These are phyloP conservation scores for Sanghuangporus weigelae DNA, from an alignment of 1,284 basidiomycete genomes.

Conservation along the genomic window DNA sequence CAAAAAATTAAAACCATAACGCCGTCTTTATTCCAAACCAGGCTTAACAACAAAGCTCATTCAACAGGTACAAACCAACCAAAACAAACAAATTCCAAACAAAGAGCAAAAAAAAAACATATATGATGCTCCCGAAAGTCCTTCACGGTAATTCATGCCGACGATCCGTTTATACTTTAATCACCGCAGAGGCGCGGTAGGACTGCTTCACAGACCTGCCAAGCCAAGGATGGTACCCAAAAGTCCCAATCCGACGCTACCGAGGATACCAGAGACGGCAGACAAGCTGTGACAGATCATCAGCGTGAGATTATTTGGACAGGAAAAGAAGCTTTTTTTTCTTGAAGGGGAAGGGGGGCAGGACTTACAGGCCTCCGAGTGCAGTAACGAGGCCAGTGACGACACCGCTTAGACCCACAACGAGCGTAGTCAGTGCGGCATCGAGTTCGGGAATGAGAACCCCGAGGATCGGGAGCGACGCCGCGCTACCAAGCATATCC, in stretches of 20 bases:
- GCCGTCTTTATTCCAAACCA: too few relatives aligned
- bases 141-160: neutral
- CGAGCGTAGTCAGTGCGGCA: constrained; percentile 15
- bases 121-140: neutral
- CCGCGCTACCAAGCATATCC: constrained; percentile 3
- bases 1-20: too few relatives aligned
- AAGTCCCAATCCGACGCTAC: constrained; percentile 23
- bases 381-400: constrained; percentile 18
- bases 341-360: neutral
- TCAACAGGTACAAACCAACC: neutral
- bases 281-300: constrained; percentile 19
- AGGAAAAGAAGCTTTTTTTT: neutral
- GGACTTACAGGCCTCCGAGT: constrained; percentile 24
- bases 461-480: constrained; percentile 12
- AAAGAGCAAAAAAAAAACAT: neutral
- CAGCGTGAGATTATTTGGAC: neutral
- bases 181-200: neutral
- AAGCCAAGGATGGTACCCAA: constrained; percentile 25
- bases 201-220: constrained; percentile 1
- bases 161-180: neutral
- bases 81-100: neutral
- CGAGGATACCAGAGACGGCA: constrained; percentile 23
- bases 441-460: constrained; percentile 18
- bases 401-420: constrained; percentile 17
- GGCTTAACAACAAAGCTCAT: neutral